Evolutionary conservation across 257 asterid genomes (phyloP).

Genomic region (Lantana camara): DNA sequence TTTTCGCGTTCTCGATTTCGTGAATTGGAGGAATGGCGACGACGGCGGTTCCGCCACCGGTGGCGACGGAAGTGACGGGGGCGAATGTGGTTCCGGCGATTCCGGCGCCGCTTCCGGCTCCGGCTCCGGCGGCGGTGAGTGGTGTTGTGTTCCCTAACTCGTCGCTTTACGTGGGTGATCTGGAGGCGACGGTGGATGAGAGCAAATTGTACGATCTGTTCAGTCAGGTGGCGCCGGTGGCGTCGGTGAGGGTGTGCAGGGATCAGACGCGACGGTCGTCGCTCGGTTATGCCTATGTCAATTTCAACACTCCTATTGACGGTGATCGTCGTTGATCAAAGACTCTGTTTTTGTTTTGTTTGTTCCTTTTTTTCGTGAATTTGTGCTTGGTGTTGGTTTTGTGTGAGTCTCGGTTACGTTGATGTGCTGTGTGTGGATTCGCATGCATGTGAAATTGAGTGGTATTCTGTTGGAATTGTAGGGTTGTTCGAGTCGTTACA

Average conservation of each 20-base stretch:
- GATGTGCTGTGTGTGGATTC: neutral
- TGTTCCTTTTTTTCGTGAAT: neutral
- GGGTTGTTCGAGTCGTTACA: neutral
- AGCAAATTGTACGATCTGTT: slow-evolving; percentile 64
- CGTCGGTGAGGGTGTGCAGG: slow-evolving; percentile 72
- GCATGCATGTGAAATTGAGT: slow-evolving; percentile 30
- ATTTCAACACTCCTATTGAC: slow-evolving; percentile 57
- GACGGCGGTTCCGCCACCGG: slow-evolving; percentile 41
- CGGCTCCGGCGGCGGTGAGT: slow-evolving; percentile 25
- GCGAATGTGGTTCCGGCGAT: slow-evolving; percentile 25
- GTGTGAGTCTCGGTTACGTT: neutral
- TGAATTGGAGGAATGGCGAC: slow-evolving; percentile 43
- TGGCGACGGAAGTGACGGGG: slow-evolving; percentile 28
- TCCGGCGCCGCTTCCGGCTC: slow-evolving; percentile 38
- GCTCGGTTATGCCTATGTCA: slow-evolving; percentile 79
- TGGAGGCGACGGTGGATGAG: slow-evolving; percentile 66
- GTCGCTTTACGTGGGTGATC: slow-evolving; percentile 81
- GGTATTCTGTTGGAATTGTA: neutral
- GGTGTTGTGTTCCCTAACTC: slow-evolving; percentile 31
- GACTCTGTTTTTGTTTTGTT: neutral
- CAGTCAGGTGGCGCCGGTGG: slow-evolving; percentile 67
- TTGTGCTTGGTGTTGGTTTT: neutral
- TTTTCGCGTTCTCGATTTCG: neutral
- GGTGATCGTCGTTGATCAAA: slow-evolving; percentile 38
- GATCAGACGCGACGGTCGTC: slow-evolving; percentile 58